Evolutionary conservation across 306 rosid genomes (phyloP), one percentile per base, ranked within the genome.

Genomic region (Begonia fuchsioides): DNA sequence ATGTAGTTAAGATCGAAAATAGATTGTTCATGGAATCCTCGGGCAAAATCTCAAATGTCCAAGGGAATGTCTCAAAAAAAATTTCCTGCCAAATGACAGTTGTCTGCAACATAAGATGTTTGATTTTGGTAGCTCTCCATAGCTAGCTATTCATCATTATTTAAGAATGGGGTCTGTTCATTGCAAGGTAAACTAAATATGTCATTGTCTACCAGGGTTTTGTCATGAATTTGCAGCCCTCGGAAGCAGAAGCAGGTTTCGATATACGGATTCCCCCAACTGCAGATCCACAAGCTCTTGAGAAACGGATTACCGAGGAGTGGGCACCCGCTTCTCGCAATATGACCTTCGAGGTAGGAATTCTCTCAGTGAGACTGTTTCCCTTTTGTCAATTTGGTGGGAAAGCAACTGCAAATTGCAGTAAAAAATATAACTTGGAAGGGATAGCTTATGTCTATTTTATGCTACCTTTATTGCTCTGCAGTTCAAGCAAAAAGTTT

Each of bases 191-290:
- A 79, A 72, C 94, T 90, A 50, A 90, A 83, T 69, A 50, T 90
- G 71, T 95, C 84, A 73, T 94, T 49, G 97, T 41, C 64, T 19
- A 20, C 52, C 85, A 90, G 97, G 97, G 95, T 53, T 90, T 81
- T 74, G 95, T 90, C 51, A 90, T 90, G 97, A 90, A 90, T 69
- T 52, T 90, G 72, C 97, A 90, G 75, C 97, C 97, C 35, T 90
- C 97, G 44, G 97, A 84, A 77, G 98, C 94, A 2, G 94, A 90
- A 72, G 98, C 95, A 53, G 98, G 98, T 56, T 77, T 90, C 61
- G 98, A 84, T 55, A 52, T 90, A 52, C 72, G 98, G 67, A 64
- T 90, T 59, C 94, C 98, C 38, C 98, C 98, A 19, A 90, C 62
- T 49, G 54, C 48, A 13, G 17, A 49, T 49, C 62, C 55, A 1